Conservation (phyloP, 2,329 filamentous ascomycete genomes). For the Plectosphaerella cucumerina region DNA sequence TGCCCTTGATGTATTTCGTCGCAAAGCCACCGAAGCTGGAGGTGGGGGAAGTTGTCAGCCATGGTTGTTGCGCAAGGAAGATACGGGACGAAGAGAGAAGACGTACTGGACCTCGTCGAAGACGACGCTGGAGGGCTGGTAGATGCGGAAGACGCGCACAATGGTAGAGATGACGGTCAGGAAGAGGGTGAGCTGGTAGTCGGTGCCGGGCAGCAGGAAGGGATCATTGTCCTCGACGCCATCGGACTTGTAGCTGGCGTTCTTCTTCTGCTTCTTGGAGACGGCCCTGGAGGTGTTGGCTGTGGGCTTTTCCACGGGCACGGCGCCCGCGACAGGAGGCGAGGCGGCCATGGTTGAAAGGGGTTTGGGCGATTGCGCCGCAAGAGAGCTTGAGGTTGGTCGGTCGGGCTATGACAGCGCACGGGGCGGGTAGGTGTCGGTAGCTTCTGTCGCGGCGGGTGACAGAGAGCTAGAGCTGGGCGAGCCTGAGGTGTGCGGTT, state of each 20-base stretch:
- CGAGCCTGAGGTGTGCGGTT: too few relatives aligned
- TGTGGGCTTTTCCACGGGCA: constrained; percentile 23
- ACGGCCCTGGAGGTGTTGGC: constrained; percentile 20
- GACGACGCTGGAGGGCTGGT: constrained; percentile 91
- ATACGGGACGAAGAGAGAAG: constrained; percentile 4
- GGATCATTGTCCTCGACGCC: constrained; percentile 88
- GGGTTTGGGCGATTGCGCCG: background rate
- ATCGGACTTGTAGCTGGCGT: constrained; percentile 66
- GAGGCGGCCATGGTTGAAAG: background rate
- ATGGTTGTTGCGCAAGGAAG: too few relatives aligned
- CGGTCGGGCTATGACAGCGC: too few relatives aligned
- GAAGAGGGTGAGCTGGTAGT: constrained; percentile 72
- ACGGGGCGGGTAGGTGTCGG: too few relatives aligned
- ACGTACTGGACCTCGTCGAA: constrained; percentile 99
- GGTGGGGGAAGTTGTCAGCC: background rate
- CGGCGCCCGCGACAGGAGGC: constrained; percentile 6
- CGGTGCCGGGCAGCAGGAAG: constrained; percentile 76
- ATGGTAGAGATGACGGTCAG: constrained; percentile 72
- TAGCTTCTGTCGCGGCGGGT: too few relatives aligned
- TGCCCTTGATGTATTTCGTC: constrained; percentile 98
- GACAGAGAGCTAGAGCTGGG: too few relatives aligned
- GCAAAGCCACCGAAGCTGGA: constrained; percentile 93
- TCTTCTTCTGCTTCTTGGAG: constrained; percentile 20
- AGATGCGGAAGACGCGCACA: constrained; percentile 92
- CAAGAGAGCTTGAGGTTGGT: background rate